Conservation (phyloP, 1,139 yeast species). For the Blastobotrys proliferans region DNA sequence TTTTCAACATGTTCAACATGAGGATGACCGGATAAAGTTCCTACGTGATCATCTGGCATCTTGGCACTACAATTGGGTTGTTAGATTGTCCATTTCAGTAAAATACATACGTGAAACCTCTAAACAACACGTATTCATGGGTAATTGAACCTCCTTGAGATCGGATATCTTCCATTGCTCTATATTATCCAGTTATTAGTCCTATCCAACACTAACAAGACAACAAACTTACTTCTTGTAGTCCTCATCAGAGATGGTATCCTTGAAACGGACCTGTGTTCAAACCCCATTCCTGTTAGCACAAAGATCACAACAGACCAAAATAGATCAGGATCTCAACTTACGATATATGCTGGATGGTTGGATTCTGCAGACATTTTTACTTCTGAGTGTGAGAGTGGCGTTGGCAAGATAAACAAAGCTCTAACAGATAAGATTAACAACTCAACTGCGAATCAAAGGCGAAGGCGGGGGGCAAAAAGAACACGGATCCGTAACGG, state of each 20-base stretch:
- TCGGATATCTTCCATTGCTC: constrained; percentile 10
- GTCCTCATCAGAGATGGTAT: constrained; percentile 24
- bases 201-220: background rate
- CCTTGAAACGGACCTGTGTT: constrained; percentile 28
- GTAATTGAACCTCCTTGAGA: constrained; percentile 19
- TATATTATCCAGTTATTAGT: background rate
- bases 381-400: background rate
- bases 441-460: no score
- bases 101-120: constrained; percentile 28
- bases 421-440: no score
- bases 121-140: constrained; percentile 30
- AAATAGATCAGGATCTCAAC: no score
- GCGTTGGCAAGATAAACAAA: background rate
- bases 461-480: no score
- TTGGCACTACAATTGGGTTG: constrained; percentile 23
- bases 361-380: background rate
- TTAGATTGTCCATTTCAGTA: background rate
- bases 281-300: background rate
- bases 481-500: no score
- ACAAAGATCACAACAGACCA: no score
- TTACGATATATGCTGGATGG: no score
- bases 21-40: constrained; percentile 26
- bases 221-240: constrained; percentile 21
- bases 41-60: constrained; percentile 31
- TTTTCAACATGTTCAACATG: constrained; percentile 31